Base-by-base conservation (phyloP, 108 stramenopile genomes). In the Parietichytrium sp. region DNA sequence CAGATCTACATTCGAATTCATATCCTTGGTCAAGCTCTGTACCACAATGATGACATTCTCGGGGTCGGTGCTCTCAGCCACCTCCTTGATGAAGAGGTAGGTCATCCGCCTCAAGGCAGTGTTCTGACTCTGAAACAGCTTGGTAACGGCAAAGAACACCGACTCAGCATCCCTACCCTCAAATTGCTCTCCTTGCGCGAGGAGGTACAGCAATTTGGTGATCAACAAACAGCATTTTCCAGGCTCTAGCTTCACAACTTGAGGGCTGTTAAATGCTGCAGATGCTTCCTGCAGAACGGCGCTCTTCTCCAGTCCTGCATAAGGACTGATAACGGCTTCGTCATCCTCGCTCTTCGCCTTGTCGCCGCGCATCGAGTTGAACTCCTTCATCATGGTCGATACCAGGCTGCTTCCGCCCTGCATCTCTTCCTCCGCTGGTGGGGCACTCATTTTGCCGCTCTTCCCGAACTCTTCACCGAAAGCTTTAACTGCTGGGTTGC, bases 71-170 rank as follows among this genome's bases (percentile, higher is more conserved):
- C 95, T 93, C 85, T 99, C 97, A 2, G 96, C 97, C 20, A 99
- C 95, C 48, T 98, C 98, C 92, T 99, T 99, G 89, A 99, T 97
- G 88, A 99, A 99, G n/a, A 99, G 87, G 84, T 95, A 98, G 3
- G 50, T 51, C 61, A 88, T 88, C 0, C 89, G 72, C 3, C 87
- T 53, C 52, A 88, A 79, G 7, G 86, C 84, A 45, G 81, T 80
- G 80, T 91, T 86, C 36, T 77, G 92, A 80, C 90, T 92, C 95
- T 97, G 96, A 85, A 99, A 99, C 31, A 99, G 92, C 88, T 99
- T 99, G 25, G 98, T 99, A 6, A 99, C 98, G 3, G 97, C 98
- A 82, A 99, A 99, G 82, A 99, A 99, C 29, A 99, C 97, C 54
- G 97, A 95, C 4, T 93, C 94, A 1, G 93, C 93, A 86, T 97